These are phyloP conservation scores for Cicer yamashitae DNA, from an alignment of 306 rosid genomes.

Conservation along the genomic window DNA sequence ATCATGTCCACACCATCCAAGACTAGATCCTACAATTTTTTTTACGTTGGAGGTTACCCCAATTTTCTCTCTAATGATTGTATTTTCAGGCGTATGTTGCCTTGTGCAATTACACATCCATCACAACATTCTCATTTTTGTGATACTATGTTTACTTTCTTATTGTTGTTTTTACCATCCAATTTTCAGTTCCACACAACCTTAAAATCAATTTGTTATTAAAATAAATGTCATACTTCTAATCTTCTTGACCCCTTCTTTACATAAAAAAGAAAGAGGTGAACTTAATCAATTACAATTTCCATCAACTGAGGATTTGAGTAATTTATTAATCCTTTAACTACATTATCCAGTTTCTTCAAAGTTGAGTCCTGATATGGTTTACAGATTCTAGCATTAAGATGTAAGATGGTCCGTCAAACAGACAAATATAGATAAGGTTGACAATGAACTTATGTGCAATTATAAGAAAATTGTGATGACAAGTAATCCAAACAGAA, in stretches of 20 bases:
- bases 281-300: no score
- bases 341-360: slow-evolving; percentile 14
- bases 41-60: background rate
- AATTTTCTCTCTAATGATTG: background rate
- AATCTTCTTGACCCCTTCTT: background rate
- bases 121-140: background rate
- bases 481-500: no score
- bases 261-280: background rate
- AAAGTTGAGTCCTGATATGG: background rate
- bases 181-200: background rate
- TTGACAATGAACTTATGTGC: no score
- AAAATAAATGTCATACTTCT: background rate
- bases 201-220: no score
- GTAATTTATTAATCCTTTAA: slow-evolving; percentile 3
- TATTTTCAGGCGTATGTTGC: no score
- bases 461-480: no score
- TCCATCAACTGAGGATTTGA: background rate
- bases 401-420: background rate
- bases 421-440: no score
- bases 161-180: background rate
- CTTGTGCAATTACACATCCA: no score
- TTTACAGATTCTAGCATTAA: slow-evolving; percentile 21
- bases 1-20: background rate
- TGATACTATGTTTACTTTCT: background rate
- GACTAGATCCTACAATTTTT: background rate